Evolutionary conservation across 1,139 yeast genomes (phyloP).

Genomic region (Blastobotrys malaysiensis): DNA sequence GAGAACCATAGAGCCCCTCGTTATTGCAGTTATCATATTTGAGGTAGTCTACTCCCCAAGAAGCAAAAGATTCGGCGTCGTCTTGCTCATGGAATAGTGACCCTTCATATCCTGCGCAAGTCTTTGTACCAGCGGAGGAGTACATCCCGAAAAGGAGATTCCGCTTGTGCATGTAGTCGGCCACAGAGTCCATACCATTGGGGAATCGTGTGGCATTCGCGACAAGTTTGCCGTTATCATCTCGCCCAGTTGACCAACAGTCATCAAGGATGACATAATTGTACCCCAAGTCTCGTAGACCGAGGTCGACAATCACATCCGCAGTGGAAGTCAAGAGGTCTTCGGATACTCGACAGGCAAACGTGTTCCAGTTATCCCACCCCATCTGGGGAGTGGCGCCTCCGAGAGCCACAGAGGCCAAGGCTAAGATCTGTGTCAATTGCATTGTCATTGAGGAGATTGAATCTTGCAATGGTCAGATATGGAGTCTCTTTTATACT

Average conservation of each 20-base stretch:
- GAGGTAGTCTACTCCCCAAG: slow-evolving; percentile 31
- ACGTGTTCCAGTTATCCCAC: slow-evolving; percentile 32
- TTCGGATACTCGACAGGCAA: slow-evolving; percentile 28
- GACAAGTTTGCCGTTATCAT: slow-evolving; percentile 14
- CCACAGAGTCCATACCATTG: slow-evolving; percentile 25
- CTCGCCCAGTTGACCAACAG: slow-evolving; percentile 26
- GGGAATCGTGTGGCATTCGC: slow-evolving; percentile 28
- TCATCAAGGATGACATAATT: slow-evolving; percentile 31
- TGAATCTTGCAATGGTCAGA: too few relatives aligned
- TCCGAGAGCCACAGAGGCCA: neutral
- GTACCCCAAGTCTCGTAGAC: slow-evolving; percentile 28
- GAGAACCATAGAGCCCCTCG: slow-evolving; percentile 27
- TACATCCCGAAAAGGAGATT: slow-evolving; percentile 33
- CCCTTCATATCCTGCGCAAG: slow-evolving; percentile 32
- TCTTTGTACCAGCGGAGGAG: slow-evolving; percentile 30
- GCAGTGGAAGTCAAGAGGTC: slow-evolving; percentile 24
- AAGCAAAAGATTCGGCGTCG: slow-evolving; percentile 30
- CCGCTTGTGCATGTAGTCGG: slow-evolving; percentile 25
- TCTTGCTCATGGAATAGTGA: slow-evolving; percentile 28
- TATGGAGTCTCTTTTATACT: too few relatives aligned
- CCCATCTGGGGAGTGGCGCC: slow-evolving; percentile 31
- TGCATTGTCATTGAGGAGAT: too few relatives aligned
- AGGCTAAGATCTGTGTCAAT: neutral
- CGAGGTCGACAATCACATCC: slow-evolving; percentile 22
- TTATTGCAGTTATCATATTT: slow-evolving; percentile 33